Evolutionary conservation across 305 asterid genomes (phyloP).

Genomic region (Solanum chacoense): DNA sequence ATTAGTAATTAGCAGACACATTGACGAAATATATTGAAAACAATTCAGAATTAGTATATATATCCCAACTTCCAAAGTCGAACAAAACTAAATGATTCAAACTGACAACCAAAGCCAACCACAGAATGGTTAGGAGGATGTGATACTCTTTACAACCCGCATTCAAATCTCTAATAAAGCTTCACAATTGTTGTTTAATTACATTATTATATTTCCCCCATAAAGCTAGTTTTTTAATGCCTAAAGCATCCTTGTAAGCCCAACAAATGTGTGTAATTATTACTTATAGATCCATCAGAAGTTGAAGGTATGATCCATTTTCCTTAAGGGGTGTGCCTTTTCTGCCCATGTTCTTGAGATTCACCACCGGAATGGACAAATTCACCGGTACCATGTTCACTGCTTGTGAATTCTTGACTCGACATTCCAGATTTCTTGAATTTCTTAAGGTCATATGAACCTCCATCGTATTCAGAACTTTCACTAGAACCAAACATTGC

Average conservation of each 20-base stretch:
- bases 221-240: neutral
- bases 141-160: neutral
- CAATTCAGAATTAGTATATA: neutral
- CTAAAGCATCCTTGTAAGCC: neutral
- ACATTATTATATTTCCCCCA: neutral
- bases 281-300: neutral
- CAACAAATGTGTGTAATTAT: neutral
- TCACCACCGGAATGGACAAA: constrained; percentile 1
- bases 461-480: constrained; percentile 12
- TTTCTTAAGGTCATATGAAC: constrained; percentile 10
- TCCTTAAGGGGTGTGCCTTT: neutral
- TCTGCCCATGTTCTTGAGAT: neutral
- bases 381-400: constrained; percentile 12
- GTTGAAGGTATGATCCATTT: neutral
- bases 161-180: neutral
- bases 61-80: neutral
- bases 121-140: neutral
- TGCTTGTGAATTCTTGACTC: constrained; percentile 12
- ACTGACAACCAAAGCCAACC: neutral
- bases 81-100: neutral
- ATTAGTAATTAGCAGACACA: neutral
- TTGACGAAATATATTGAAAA: neutral
- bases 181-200: neutral
- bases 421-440: constrained; percentile 5
- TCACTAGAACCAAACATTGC: constrained; percentile 16